Evolutionary conservation across 2,329 filamentous ascomycete genomes (phyloP).

Genomic region (Pezicula neosporulosa): DNA sequence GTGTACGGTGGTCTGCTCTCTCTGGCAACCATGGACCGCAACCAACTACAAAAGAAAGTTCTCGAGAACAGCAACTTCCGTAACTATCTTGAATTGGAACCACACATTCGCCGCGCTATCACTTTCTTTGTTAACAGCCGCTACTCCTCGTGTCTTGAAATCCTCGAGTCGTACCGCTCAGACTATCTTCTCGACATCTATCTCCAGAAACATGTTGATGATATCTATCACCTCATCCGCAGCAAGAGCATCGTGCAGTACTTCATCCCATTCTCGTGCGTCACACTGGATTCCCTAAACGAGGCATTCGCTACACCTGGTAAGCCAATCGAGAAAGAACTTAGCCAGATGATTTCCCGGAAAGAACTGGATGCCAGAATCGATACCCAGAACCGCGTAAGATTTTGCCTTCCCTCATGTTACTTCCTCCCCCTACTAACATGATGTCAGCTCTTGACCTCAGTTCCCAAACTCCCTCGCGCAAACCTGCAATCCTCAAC

Average conservation of each 20-base stretch:
- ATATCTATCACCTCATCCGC: conserved; percentile 72
- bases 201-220: conserved; percentile 68
- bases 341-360: conserved; percentile 72
- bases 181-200: conserved; percentile 93
- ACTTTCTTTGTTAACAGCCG: conserved; percentile 85
- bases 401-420: conserved; percentile 10
- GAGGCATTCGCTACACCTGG: conserved; percentile 67
- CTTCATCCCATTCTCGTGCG: conserved; percentile 83
- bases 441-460: conserved; percentile 62
- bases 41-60: conserved; percentile 69
- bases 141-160: conserved; percentile 79
- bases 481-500: conserved; percentile 67
- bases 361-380: conserved; percentile 74
- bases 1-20: conserved; percentile 89
- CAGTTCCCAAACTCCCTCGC: conserved; percentile 64
- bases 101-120: conserved; percentile 89
- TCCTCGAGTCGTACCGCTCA: conserved; percentile 74
- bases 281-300: conserved; percentile 76
- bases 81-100: conserved; percentile 85
- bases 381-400: conserved; percentile 74
- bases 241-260: conserved; percentile 93
- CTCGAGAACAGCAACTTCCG: conserved; percentile 81
- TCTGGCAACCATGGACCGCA: conserved; percentile 82
- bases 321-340: conserved; percentile 66
- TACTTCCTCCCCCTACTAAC: background rate